These are phyloP conservation scores for Bolboschoenoplectus hybrid DNA, from an alignment of 202 grass and related monocot species.

Conservation along the genomic window DNA sequence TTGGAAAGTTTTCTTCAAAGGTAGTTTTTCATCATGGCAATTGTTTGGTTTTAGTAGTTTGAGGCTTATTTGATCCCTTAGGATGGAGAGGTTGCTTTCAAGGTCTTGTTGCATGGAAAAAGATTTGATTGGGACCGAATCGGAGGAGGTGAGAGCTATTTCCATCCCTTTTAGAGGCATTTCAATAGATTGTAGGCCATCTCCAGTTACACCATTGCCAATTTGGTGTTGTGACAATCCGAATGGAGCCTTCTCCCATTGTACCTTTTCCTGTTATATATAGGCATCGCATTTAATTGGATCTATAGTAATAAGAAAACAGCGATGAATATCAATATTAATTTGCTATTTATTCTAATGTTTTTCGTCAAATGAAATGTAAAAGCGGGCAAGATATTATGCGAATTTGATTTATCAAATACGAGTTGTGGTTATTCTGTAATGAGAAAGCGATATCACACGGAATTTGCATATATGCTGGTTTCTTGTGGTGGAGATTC, in stretches of 20 bases:
- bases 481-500: no score
- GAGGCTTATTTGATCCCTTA: constrained; percentile 62
- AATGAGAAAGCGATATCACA: no score
- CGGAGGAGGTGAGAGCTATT: constrained; percentile 45
- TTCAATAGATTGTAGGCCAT: constrained; percentile 47
- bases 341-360: background rate
- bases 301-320: background rate
- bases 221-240: constrained; percentile 6
- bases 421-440: no score
- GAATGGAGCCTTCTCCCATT: constrained; percentile 62
- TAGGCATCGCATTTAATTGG: background rate
- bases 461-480: no score
- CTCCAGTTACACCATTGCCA: constrained; percentile 13
- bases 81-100: constrained; percentile 33
- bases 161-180: constrained; percentile 68
- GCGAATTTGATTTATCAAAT: no score
- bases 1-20: constrained; percentile 33
- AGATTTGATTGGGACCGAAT: constrained; percentile 31
- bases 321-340: background rate
- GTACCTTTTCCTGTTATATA: constrained; percentile 52
- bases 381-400: background rate
- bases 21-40: background rate
- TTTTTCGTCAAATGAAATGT: background rate
- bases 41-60: constrained; percentile 47
- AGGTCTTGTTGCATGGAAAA: constrained; percentile 29